Percentiles rank a stretch among this genome's conserved stretches.
Evolutionary conservation across 345 rosid species (phyloP).

Genomic region (Ceriops tagal): DNA sequence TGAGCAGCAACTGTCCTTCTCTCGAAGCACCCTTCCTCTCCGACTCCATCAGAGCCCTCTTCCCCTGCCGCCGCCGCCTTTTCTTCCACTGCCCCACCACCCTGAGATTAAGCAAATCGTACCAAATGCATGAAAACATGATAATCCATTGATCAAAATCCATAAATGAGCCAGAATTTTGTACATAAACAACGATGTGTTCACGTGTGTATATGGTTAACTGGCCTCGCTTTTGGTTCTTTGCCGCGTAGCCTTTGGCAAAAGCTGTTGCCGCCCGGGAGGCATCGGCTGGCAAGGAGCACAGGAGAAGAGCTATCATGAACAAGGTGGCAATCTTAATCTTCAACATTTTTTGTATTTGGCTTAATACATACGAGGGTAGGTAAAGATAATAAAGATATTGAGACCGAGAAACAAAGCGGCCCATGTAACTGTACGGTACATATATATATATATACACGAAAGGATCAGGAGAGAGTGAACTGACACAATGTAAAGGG

Average conservation of each 20-base stretch:
- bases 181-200: too few relatives aligned
- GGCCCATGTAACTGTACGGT: too few relatives aligned
- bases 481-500: too few relatives aligned
- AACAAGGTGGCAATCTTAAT: constrained; percentile 11
- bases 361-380: too few relatives aligned
- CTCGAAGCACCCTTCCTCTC: constrained; percentile 24
- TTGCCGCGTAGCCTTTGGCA: constrained; percentile 20
- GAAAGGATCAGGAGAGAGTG: not conserved
- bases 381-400: too few relatives aligned
- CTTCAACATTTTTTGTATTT: not conserved
- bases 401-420: not conserved
- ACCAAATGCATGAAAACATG: not conserved
- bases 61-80: not conserved
- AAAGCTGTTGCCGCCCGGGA: constrained; percentile 41
- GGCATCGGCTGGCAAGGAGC: constrained; percentile 42
- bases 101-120: not conserved
- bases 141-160: not conserved
- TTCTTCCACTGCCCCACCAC: constrained; percentile 1
- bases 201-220: not conserved
- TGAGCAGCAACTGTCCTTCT: constrained; percentile 27
- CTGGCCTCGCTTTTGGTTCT: constrained; percentile 35
- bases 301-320: constrained; percentile 43
- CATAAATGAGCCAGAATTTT: too few relatives aligned
- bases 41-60: constrained; percentile 23
- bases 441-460: not conserved